phyloP scores from a whole-genome alignment of 768 basidiomycete genomes.

The Leccinum ochraceum region DNA sequence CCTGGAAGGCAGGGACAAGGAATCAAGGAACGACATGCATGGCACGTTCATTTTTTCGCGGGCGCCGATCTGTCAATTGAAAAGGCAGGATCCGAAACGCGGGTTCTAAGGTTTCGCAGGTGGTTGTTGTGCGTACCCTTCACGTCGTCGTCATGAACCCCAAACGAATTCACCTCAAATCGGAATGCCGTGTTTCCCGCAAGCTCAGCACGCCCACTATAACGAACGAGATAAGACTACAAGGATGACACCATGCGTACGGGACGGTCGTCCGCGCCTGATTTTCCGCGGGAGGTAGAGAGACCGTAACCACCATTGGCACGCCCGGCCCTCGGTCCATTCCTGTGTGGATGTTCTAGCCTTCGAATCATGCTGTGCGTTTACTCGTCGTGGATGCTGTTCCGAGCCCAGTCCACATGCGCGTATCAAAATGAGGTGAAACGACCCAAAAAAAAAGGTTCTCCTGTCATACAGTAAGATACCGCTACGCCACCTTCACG shows the following conservation, averaged over 20 bases:
- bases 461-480: not conserved
- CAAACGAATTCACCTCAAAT: not conserved
- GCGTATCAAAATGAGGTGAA: not conserved
- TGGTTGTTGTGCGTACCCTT: not conserved
- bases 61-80: not conserved
- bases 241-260: not conserved
- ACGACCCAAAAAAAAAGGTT: conserved; percentile 2
- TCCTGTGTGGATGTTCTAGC: not conserved
- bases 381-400: not conserved
- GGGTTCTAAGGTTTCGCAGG: not conserved
- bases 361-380: not conserved
- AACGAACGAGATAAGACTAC: not conserved
- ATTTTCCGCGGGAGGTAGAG: conserved; percentile 1
- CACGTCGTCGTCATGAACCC: not conserved
- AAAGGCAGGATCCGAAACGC: not conserved
- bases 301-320: not conserved
- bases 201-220: not conserved
- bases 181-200: conserved; percentile 9
- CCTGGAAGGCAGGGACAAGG: not conserved
- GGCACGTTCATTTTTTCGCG: not conserved
- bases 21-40: not conserved
- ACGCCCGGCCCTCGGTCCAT: not conserved
- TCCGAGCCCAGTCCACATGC: conserved; percentile 6
- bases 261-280: not conserved
- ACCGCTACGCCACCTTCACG: conserved; percentile 7